Percentiles rank a stretch among this genome's conserved stretches.
Evolutionary conservation across 495 filamentous ascomycete genomes (phyloP).

Genomic region (Tetracladium setigerum): DNA sequence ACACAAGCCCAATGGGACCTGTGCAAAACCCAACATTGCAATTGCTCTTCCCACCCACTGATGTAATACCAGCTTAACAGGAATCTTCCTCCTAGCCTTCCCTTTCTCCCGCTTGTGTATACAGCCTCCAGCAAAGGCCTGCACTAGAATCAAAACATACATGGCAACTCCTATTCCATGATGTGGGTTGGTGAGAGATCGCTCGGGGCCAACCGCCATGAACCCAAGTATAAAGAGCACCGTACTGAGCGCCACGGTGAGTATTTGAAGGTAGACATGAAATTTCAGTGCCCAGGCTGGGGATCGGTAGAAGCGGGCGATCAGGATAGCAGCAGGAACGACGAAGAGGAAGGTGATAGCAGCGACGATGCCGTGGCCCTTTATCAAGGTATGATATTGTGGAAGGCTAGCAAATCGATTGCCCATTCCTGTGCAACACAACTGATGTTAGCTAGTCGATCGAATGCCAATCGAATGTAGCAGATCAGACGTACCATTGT

Average conservation of each 20-base stretch:
- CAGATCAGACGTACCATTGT: conserved; percentile 62
- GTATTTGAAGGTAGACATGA: conserved; percentile 82
- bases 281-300: conserved; percentile 62
- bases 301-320: conserved; percentile 62
- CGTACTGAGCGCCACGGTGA: conserved; percentile 64
- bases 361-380: conserved; percentile 77
- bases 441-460: neutral
- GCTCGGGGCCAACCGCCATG: conserved; percentile 66
- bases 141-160: conserved; percentile 75
- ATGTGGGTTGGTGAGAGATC: conserved; percentile 88
- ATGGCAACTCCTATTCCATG: conserved; percentile 89
- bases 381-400: conserved; percentile 71
- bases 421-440: conserved; percentile 57
- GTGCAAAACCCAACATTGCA: conserved; percentile 72
- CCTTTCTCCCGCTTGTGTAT: conserved; percentile 56
- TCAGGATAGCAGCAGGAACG: conserved; percentile 69
- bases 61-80: conserved; percentile 71
- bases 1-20: conserved; percentile 83
- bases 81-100: conserved; percentile 37
- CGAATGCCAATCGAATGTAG: neutral
- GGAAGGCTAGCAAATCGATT: conserved; percentile 73
- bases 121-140: conserved; percentile 69
- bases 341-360: conserved; percentile 83
- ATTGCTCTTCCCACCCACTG: conserved; percentile 77
- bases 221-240: conserved; percentile 70